Evolutionary conservation across 345 rosid species (phyloP).

Genomic region (Combretum micranthum): DNA sequence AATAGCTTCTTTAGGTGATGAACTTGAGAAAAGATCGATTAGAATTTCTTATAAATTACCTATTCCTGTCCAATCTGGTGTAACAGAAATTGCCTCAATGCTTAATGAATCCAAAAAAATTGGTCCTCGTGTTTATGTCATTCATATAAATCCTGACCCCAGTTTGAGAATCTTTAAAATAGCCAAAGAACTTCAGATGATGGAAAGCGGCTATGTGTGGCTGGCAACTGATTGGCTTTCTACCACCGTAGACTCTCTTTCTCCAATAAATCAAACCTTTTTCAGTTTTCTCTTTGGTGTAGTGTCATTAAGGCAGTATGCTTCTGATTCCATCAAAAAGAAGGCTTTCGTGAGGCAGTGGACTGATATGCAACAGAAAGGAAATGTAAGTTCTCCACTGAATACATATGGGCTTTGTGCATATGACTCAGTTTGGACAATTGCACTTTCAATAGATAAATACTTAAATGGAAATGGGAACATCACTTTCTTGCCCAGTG

Average conservation of each 20-base stretch:
- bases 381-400: conserved; percentile 32
- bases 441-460: conserved; percentile 53
- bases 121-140: conserved; percentile 69
- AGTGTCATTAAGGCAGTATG: conserved; percentile 66
- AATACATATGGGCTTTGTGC: conserved; percentile 67
- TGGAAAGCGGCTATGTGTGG: conserved; percentile 67
- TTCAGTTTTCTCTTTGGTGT: conserved; percentile 48
- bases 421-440: conserved; percentile 82
- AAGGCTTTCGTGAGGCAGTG: conserved; percentile 37
- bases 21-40: conserved; percentile 39
- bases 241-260: conserved; percentile 55
- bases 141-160: conserved; percentile 71
- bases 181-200: conserved; percentile 64
- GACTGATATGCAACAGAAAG: conserved; percentile 37
- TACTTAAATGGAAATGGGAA: conserved; percentile 39
- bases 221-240: conserved; percentile 90
- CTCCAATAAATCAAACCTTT: conserved; percentile 20
- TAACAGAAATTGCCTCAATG: conserved; percentile 25
- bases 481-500: conserved; percentile 46
- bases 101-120: conserved; percentile 43
- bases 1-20: conserved; percentile 42
- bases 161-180: conserved; percentile 43
- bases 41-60: conserved; percentile 50
- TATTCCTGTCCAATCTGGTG: conserved; percentile 33
- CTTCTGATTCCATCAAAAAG: conserved; percentile 45